phyloP scores from a whole-genome alignment of 306 rosid species.

The Cucurbita moschata region DNA sequence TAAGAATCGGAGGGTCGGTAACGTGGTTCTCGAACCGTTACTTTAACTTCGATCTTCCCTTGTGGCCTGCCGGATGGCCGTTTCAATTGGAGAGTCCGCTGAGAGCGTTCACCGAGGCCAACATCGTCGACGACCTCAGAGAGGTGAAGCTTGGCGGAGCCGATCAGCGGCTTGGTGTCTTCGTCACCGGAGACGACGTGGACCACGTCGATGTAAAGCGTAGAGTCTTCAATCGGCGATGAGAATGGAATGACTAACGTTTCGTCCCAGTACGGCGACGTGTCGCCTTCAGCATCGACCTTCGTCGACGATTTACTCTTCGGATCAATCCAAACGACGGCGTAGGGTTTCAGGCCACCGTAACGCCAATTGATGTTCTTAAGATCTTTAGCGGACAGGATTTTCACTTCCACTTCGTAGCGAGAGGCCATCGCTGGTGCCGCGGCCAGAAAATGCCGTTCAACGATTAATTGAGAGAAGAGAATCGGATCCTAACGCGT shows the following conservation, averaged over 20 bases:
- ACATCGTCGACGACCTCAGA: slow-evolving; percentile 32
- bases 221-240: slow-evolving; percentile 35
- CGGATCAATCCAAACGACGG: slow-evolving; percentile 75
- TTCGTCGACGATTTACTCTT: slow-evolving; percentile 28
- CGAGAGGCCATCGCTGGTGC: slow-evolving; percentile 36
- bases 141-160: slow-evolving; percentile 49
- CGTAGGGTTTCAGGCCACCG: slow-evolving; percentile 55
- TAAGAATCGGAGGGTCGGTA: slow-evolving; percentile 30
- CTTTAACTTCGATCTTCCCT: slow-evolving; percentile 49
- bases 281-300: slow-evolving; percentile 48
- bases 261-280: slow-evolving; percentile 54
- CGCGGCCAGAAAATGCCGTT: background rate
- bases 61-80: slow-evolving; percentile 85
- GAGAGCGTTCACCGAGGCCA: slow-evolving; percentile 28
- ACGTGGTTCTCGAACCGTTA: slow-evolving; percentile 24
- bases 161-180: slow-evolving; percentile 61
- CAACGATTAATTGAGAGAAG: background rate
- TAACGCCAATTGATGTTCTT: slow-evolving; percentile 88
- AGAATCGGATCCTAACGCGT: background rate
- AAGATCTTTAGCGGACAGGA: slow-evolving; percentile 38
- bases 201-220: slow-evolving; percentile 52
- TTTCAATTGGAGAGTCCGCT: slow-evolving; percentile 30
- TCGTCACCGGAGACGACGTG: slow-evolving; percentile 44
- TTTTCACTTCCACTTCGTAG: slow-evolving; percentile 40
- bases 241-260: slow-evolving; percentile 36